phyloP scores from a whole-genome alignment of 306 rosid genomes.

The Ochetophila trinervis region DNA sequence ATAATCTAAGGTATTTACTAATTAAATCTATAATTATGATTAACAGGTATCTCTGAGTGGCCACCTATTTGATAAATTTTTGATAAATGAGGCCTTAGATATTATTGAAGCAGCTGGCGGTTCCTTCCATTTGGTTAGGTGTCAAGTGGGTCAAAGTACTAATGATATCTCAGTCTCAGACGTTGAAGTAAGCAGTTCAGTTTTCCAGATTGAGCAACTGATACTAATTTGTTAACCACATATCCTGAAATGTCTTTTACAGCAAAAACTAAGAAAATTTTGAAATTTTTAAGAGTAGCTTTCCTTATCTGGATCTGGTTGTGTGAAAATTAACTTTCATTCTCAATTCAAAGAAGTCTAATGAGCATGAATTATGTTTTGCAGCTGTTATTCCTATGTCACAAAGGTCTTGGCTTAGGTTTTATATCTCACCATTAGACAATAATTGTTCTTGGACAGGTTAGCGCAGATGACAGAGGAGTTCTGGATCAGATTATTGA shows the following conservation, averaged over 20 bases:
- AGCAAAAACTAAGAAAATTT: too few relatives aligned
- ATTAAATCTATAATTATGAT: slow-evolving; percentile 30
- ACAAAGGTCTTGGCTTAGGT: slow-evolving; percentile 4
- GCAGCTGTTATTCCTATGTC: background rate
- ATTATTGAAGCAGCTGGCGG: slow-evolving; percentile 90
- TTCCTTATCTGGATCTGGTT: too few relatives aligned
- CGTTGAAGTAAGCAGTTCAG: slow-evolving; percentile 70
- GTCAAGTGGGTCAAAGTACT: slow-evolving; percentile 81
- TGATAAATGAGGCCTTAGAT: slow-evolving; percentile 95
- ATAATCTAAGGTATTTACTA: slow-evolving; percentile 13
- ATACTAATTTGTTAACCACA: too few relatives aligned
- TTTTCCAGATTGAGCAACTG: slow-evolving; percentile 17
- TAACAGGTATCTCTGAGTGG: slow-evolving; percentile 88
- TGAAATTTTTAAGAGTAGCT: too few relatives aligned
- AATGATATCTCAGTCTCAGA: slow-evolving; percentile 70
- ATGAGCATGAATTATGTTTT: background rate
- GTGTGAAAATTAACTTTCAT: too few relatives aligned
- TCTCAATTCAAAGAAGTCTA: background rate
- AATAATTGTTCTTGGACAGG: slow-evolving; percentile 50
- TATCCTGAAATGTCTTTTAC: too few relatives aligned
- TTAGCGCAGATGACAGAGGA: slow-evolving; percentile 71
- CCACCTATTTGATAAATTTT: slow-evolving; percentile 79
- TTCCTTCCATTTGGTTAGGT: slow-evolving; percentile 75
- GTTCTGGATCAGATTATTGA: slow-evolving; percentile 72
- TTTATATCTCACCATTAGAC: slow-evolving; percentile 5